Conservation (phyloP, 1,284 basidiomycete genomes). For the Microbotryum saponariae region DNA sequence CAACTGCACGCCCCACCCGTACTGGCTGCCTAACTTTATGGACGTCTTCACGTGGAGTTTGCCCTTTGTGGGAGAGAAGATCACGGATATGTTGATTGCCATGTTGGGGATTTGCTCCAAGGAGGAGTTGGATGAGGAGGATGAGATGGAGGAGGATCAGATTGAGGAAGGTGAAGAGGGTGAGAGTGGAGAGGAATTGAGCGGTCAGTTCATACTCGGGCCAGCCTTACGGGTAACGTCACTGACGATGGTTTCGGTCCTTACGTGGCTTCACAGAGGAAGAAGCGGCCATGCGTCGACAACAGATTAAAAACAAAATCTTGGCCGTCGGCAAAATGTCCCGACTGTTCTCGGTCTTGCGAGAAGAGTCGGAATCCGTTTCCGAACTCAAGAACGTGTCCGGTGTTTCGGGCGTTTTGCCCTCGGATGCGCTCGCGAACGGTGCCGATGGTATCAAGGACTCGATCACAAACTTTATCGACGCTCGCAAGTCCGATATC, state of each 20-base stretch:
- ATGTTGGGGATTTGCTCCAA: constrained; percentile 89
- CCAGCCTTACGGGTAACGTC: neutral
- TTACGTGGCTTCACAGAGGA: constrained; percentile 40
- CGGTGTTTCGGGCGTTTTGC: constrained; percentile 62
- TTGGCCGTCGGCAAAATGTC: constrained; percentile 95
- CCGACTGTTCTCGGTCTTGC: constrained; percentile 87
- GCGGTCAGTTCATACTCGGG: constrained; percentile 10
- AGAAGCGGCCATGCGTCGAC: constrained; percentile 64
- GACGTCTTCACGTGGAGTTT: constrained; percentile 99
- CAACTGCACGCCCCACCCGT: constrained; percentile 90
- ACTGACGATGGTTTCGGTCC: neutral
- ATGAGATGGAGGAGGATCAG: constrained; percentile 50
- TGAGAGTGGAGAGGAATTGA: constrained; percentile 20
- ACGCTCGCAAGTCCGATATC: constrained; percentile 96
- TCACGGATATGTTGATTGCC: constrained; percentile 92
- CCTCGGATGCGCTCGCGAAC: constrained; percentile 76
- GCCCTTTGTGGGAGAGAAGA: constrained; percentile 97
- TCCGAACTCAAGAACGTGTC: constrained; percentile 91
- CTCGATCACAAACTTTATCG: constrained; percentile 85
- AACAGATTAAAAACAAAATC: constrained; percentile 95
- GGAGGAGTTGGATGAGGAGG: constrained; percentile 85
- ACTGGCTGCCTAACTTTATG: constrained; percentile 98
- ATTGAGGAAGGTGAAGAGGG: constrained; percentile 11
- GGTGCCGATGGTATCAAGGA: constrained; percentile 95
- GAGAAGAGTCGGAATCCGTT: constrained; percentile 95